Base-by-base conservation (phyloP, 2,329 filamentous ascomycete genomes). In the Sphaceloma murrayae region DNA sequence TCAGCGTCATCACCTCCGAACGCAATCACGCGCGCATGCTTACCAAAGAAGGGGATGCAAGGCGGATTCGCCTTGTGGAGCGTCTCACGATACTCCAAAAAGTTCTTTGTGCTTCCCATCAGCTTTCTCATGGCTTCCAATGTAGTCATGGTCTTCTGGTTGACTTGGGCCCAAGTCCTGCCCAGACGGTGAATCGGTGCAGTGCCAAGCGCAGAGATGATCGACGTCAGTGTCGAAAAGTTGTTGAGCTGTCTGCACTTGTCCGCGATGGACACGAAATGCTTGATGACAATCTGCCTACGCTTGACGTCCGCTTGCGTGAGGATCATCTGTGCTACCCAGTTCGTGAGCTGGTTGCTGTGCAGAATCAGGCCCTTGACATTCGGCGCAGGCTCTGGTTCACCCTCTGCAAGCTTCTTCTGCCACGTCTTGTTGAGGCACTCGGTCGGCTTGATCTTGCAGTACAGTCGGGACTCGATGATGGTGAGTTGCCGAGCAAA, bases 401-500 rank as follows among this genome's bases (percentile, higher is more conserved):
- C 83, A 48, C 82, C 81, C 24, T 88, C 82, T 6, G 69, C 75
- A 47, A 93, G 72, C 69, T 95, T 95, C 74, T 93, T 96, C 65
- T 94, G 87, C 91, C 91, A 98, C 4, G 88, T 95, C 72, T 98
- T 98, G 67, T 94, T 95, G 49, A 98, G 69, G 61, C 89, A 96
- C 63, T 98, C 91, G 0, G 86, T 91, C 0, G 89, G 84, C 62
- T 89, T 89, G 62, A 98, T 94, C 67, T 94, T 95, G 54, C 83
- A 85, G 58, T 96, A 98, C 1, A 96, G 73, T 49, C 82, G 82
- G 2, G 88, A 94, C 63, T 98, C 91, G 51, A 96, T 94, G 52
- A 98, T 91, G 0, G 91, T 98, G 50, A 98, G 73, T 63, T 98
- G 91, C 36, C 91, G 80, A n/a, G 91, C 91, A 63, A 98, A 96